phyloP scores from a whole-genome alignment of 2,329 filamentous ascomycete species.

The Colletotrichum sp. region DNA sequence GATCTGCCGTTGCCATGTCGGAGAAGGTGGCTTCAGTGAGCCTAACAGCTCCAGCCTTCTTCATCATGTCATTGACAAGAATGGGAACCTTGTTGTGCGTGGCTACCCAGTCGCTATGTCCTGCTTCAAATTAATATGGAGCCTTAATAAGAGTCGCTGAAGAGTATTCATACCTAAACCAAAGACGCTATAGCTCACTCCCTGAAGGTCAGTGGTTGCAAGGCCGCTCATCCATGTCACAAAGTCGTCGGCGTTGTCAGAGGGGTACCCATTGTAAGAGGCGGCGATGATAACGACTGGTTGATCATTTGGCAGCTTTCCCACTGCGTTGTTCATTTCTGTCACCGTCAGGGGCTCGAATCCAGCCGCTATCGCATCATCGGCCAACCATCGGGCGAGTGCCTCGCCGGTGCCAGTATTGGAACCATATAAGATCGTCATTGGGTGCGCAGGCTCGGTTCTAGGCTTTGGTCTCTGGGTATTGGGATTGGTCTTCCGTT shows the following conservation, averaged over 20 bases:
- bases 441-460: constrained; percentile 31
- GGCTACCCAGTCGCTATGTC: not conserved
- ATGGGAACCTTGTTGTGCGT: not conserved
- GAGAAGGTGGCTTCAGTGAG: not conserved
- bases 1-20: not conserved
- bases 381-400: constrained; percentile 67
- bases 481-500: constrained; percentile 15
- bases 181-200: constrained; percentile 71
- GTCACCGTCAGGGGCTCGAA: constrained; percentile 60
- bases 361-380: constrained; percentile 63
- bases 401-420: constrained; percentile 79
- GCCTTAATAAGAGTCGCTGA: too few species aligned
- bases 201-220: constrained; percentile 50
- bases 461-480: not conserved
- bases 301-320: constrained; percentile 62
- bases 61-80: not conserved
- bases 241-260: constrained; percentile 75
- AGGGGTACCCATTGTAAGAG: constrained; percentile 76
- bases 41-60: not conserved
- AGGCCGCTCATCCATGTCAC: constrained; percentile 67
- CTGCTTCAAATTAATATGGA: not conserved
- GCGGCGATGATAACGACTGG: constrained; percentile 73
- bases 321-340: constrained; percentile 65
- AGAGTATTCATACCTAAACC: constrained; percentile 44
- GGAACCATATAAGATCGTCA: constrained; percentile 76